Conservation (phyloP, 2,329 filamentous ascomycete genomes). For the Diaporthe amygdali region DNA sequence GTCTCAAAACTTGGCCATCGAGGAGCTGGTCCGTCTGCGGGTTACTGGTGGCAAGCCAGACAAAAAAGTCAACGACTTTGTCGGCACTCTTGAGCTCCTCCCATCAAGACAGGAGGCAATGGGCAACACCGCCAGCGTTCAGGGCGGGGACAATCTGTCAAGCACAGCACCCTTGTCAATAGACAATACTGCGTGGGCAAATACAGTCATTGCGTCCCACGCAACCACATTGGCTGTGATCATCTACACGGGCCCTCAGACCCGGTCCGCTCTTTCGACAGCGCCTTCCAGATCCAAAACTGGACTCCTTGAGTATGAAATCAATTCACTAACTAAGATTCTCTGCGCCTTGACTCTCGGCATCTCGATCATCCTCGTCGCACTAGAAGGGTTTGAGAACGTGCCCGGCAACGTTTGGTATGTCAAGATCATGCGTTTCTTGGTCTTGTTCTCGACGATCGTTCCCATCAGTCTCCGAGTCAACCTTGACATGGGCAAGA, state of each 20-base stretch:
- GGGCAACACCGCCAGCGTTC: constrained; percentile 43
- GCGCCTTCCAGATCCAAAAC: constrained; percentile 92
- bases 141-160: constrained; percentile 39
- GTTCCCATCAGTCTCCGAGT: constrained; percentile 96
- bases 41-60: constrained; percentile 90
- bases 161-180: constrained; percentile 81
- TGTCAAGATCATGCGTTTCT: constrained; percentile 95
- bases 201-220: constrained; percentile 94
- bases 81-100: constrained; percentile 82
- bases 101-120: constrained; percentile 57
- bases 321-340: constrained; percentile 96
- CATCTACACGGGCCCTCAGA: constrained; percentile 93
- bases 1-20: constrained; percentile 76
- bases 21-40: constrained; percentile 72
- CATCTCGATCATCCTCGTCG: constrained; percentile 86
- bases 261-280: constrained; percentile 90
- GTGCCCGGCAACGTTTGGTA: constrained; percentile 80
- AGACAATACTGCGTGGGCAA: constrained; percentile 98
- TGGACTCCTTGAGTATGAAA: constrained; percentile 91
- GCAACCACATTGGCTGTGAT: constrained; percentile 88
- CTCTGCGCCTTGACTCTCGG: constrained; percentile 86
- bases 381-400: constrained; percentile 79
- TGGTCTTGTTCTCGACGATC: constrained; percentile 98
- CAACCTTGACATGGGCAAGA: constrained; percentile 96
- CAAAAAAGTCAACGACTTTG: constrained; percentile 92